A percentile compares a stretch with the other conserved stretches of the same genome.
Evolutionary conservation across 1,139 yeast genomes (phyloP).

Genomic region (Kodamaea arcana): DNA sequence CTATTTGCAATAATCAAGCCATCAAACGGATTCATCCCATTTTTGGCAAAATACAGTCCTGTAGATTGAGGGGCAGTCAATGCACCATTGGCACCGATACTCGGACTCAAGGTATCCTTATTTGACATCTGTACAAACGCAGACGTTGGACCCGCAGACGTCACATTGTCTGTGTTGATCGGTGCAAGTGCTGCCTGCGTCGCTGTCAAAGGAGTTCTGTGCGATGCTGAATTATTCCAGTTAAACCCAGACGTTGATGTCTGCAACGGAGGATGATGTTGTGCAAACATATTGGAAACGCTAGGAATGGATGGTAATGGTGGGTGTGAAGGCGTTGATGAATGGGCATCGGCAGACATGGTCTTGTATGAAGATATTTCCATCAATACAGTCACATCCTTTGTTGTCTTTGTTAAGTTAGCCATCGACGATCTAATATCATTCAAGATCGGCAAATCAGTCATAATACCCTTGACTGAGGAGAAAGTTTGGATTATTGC

Average conservation of each 20-base stretch:
- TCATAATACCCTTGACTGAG: slow-evolving; percentile 77
- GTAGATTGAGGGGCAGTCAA: slow-evolving; percentile 34
- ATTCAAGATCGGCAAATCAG: slow-evolving; percentile 72
- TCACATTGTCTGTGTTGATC: slow-evolving; percentile 4
- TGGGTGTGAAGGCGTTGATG: slow-evolving; percentile 18
- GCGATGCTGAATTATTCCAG: slow-evolving; percentile 11
- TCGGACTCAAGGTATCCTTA: slow-evolving; percentile 15
- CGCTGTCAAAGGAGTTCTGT: slow-evolving; percentile 25
- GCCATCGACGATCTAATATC: slow-evolving; percentile 81
- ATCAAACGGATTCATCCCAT: slow-evolving; percentile 42
- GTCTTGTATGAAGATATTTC: slow-evolving; percentile 50
- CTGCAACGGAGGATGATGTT: slow-evolving; percentile 23
- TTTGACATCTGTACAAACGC: slow-evolving; percentile 2
- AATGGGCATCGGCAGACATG: slow-evolving; percentile 19
- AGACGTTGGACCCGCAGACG: slow-evolving; percentile 6
- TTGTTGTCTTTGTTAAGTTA: slow-evolving; percentile 77
- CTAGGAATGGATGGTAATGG: slow-evolving; percentile 29
- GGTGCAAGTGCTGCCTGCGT: slow-evolving; percentile 8
- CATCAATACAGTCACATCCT: slow-evolving; percentile 79
- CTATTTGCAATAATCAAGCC: slow-evolving; percentile 32
- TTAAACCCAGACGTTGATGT: slow-evolving; percentile 18
- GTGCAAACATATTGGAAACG: slow-evolving; percentile 34
- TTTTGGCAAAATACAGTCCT: slow-evolving; percentile 35
- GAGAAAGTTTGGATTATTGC: slow-evolving; percentile 81
- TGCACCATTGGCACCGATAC: slow-evolving; percentile 8